phyloP scores from a whole-genome alignment of 805 yeast species.

The Pichia cabralensis region DNA sequence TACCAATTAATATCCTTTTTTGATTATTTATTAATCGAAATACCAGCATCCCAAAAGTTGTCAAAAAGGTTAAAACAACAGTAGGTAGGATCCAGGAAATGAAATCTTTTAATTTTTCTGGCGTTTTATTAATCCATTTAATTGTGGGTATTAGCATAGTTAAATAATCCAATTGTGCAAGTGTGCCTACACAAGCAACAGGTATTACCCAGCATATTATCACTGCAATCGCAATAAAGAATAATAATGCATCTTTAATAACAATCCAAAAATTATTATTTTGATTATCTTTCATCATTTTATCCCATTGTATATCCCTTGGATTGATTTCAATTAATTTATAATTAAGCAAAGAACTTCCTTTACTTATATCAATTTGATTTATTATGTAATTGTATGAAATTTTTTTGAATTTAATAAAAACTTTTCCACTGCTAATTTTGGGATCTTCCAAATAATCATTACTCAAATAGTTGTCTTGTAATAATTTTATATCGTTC shows the following conservation, averaged over 20 bases:
- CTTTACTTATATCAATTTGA: conserved; percentile 44
- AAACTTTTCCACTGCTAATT: conserved; percentile 33
- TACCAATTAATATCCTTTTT: conserved; percentile 53
- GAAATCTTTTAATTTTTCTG: conserved; percentile 41
- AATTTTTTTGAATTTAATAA: conserved; percentile 51
- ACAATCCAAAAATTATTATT: conserved; percentile 27
- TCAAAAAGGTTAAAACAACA: conserved; percentile 48
- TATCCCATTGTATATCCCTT: conserved; percentile 63
- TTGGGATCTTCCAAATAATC: conserved; percentile 3
- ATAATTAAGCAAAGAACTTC: conserved; percentile 28
- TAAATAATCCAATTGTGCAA: conserved; percentile 64
- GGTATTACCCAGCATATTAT: conserved; percentile 68
- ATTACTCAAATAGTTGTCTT: conserved; percentile 1
- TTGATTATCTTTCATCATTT: conserved; percentile 30
- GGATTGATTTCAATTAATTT: conserved; percentile 49
- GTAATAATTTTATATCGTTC: conserved; percentile 8
- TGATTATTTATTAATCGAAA: conserved; percentile 45
- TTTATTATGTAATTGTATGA: conserved; percentile 53
- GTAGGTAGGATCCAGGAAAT: conserved; percentile 63
- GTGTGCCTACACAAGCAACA: conserved; percentile 66
- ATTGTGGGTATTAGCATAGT: conserved; percentile 52
- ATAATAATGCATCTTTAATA: conserved; percentile 35
- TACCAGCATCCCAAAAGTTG: conserved; percentile 49
- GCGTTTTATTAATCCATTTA: conserved; percentile 43
- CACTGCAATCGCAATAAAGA: conserved; percentile 35